A percentile compares a stretch with the other conserved stretches of the same genome.
Evolutionary conservation across 768 basidiomycete species (phyloP).

Genomic region (Collybiopsis luxurians): DNA sequence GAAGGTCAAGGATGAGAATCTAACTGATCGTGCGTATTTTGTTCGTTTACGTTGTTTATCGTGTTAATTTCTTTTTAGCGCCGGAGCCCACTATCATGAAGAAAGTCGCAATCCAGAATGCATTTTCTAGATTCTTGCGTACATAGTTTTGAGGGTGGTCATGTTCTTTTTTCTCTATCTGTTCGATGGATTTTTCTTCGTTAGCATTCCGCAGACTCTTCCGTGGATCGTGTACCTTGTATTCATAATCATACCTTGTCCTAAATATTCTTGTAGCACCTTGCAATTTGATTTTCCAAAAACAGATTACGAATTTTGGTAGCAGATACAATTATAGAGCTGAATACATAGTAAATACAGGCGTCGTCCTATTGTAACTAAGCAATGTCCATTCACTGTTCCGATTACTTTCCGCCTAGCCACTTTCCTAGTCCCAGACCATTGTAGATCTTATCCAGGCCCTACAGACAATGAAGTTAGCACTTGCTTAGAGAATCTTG

Average conservation of each 20-base stretch:
- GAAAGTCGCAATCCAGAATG: conserved; percentile 74
- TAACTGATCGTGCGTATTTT: conserved; percentile 70
- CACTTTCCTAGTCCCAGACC: conserved; percentile 31
- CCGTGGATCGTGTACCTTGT: too few species aligned
- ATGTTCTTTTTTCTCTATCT: not conserved
- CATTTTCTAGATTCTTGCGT: conserved; percentile 74
- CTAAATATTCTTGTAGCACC: not conserved
- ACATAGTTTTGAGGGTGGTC: not conserved
- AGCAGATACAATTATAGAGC: too few species aligned
- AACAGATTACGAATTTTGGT: too few species aligned
- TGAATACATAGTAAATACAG: too few species aligned
- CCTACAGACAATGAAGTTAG: conserved; percentile 13
- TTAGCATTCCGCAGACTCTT: too few species aligned
- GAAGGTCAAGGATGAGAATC: conserved; percentile 86
- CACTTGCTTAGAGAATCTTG: not conserved
- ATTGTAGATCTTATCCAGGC: conserved; percentile 34
- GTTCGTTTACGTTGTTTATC: not conserved
- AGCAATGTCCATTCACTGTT: not conserved
- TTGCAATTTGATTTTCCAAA: too few species aligned
- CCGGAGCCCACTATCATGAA: conserved; percentile 89
- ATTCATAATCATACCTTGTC: not conserved
- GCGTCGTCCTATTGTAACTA: too few species aligned
- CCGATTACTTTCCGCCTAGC: conserved; percentile 13
- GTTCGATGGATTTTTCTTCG: not conserved
- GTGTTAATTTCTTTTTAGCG: conserved; percentile 39